phyloP scores from a whole-genome alignment of 108 stramenopile genomes.

The Schizochytrium sp. region DNA sequence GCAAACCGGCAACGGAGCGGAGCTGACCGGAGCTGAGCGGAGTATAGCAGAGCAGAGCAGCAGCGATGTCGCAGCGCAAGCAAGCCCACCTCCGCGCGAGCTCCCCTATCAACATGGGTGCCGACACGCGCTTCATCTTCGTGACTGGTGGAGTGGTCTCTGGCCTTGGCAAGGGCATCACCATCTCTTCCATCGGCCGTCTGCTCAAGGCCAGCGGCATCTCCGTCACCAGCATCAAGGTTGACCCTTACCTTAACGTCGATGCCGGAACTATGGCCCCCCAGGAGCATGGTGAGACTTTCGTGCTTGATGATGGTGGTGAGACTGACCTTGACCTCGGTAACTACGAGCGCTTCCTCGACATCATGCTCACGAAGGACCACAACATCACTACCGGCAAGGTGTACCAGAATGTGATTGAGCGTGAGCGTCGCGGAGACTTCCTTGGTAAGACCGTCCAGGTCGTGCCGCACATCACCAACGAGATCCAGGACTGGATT shows the following conservation, averaged over 20 bases:
- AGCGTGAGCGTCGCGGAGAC: constrained; percentile 93
- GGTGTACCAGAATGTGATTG: constrained; percentile 92
- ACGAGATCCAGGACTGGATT: constrained; percentile 91
- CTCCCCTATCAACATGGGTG: constrained; percentile 48
- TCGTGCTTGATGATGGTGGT: constrained; percentile 97
- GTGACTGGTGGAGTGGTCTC: constrained; percentile 98
- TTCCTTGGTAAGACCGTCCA: constrained; percentile 97
- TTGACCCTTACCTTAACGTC: constrained; percentile 97
- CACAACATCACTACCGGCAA: constrained; percentile 98
- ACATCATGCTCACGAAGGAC: constrained; percentile 85
- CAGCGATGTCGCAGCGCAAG: constrained; percentile 6
- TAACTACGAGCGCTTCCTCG: constrained; percentile 97
- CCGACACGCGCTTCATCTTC: constrained; percentile 86
- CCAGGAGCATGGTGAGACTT: constrained; percentile 94
- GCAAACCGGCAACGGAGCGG: too few relatives aligned
- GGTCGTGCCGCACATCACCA: constrained; percentile 90
- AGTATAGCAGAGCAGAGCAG: background rate
- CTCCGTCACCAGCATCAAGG: constrained; percentile 94
- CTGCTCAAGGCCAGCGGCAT: constrained; percentile 91
- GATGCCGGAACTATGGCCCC: constrained; percentile 98
- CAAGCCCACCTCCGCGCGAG: constrained; percentile 30
- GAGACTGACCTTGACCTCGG: constrained; percentile 98
- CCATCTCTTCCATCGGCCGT: constrained; percentile 94
- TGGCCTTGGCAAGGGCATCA: constrained; percentile 97
- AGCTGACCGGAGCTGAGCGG: background rate